Base-by-base conservation (phyloP, 2,329 filamentous ascomycete species). In the Pseudogymnoascus sp. region DNA sequence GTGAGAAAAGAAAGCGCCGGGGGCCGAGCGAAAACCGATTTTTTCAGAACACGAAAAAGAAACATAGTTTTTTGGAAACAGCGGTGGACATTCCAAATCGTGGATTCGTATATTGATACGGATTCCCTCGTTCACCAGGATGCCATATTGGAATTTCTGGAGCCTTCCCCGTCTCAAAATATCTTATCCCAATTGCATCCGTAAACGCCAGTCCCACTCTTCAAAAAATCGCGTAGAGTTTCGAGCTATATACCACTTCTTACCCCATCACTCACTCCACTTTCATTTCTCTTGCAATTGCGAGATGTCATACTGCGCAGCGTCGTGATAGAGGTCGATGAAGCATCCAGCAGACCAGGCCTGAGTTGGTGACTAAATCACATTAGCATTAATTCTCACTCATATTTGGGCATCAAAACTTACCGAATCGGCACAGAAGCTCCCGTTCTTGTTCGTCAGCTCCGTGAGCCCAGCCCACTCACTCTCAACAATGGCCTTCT, bases 301-400 rank as follows among this genome's bases (percentile, higher is more conserved):
- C 25, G 62, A 60, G 27, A 60, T 12, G 38, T 71, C 71, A 66
- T 72, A 73, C 63, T 72, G 67, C 27, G 82, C 81, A 15, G 91
- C 93, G 74, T 99, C 94, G 80, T 96, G 92, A 78, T 96, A 99
- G 66, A 99, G 76, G 77, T 99, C 94, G 71, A 99, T 90, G 71
- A 99, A 80, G 74, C 94, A 97, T 21, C 91, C 89, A 31, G 94
- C 90, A 61, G 92, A 97, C 94, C 94, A 99, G 61, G 94, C 89
- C 75, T 99, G 94, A 0, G 94, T 97, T 27, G 94, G 94, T 61
- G 89, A 94, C 87, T 94, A 72, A 62, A 51, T 31, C n/a, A 60
- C 65, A 62, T 76, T 70, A 77, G 72, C 66, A 35, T 68, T 62
- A n/a, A 27, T 62, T 65, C 58, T 62, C 62, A 60, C 63, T 21